A percentile compares a stretch with the other conserved stretches of the same genome.
phyloP scores from a whole-genome alignment of 345 rosid genomes.

The Anastatica hierochuntica region DNA sequence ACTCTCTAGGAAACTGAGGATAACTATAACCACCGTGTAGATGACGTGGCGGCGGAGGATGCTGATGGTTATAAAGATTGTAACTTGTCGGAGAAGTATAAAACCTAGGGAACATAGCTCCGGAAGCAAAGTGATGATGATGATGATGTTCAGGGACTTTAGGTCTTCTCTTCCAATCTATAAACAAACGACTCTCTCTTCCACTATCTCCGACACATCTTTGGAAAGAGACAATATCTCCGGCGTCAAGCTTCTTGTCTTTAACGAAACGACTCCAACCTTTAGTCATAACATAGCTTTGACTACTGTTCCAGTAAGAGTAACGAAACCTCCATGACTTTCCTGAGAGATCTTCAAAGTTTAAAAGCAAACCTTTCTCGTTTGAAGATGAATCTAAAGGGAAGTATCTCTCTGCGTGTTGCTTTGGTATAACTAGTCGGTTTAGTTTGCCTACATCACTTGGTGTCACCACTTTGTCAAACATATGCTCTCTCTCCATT shows the following conservation, averaged over 20 bases:
- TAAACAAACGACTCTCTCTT: constrained; percentile 46
- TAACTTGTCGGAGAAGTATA: constrained; percentile 38
- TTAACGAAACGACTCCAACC: constrained; percentile 97
- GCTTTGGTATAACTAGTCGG: too few species aligned
- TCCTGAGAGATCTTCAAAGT: constrained; percentile 73
- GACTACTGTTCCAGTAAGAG: constrained; percentile 96
- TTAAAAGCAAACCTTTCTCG: constrained; percentile 70
- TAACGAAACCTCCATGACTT: constrained; percentile 81
- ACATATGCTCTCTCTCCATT: constrained; percentile 58
- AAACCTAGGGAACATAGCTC: constrained; percentile 48
- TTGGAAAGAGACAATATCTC: constrained; percentile 81
- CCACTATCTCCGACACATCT: constrained; percentile 65
- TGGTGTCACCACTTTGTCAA: constrained; percentile 78
- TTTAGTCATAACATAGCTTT: constrained; percentile 95
- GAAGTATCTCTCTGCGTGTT: constrained; percentile 72
- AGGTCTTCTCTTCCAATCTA: constrained; percentile 76
- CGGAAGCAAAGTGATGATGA: constrained; percentile 1
- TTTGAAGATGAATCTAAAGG: constrained; percentile 47
- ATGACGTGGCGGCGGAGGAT: constrained; percentile 24
- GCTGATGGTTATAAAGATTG: constrained; percentile 23
- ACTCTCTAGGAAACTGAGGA: constrained; percentile 22
- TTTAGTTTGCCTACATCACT: constrained; percentile 79
- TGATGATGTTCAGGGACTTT: constrained; percentile 30
- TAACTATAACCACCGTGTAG: constrained; percentile 13
- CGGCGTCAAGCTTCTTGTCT: constrained; percentile 90